These are phyloP conservation scores for Trichosporon ovoides DNA, from an alignment of 1,284 basidiomycete genomes.

Conservation along the genomic window DNA sequence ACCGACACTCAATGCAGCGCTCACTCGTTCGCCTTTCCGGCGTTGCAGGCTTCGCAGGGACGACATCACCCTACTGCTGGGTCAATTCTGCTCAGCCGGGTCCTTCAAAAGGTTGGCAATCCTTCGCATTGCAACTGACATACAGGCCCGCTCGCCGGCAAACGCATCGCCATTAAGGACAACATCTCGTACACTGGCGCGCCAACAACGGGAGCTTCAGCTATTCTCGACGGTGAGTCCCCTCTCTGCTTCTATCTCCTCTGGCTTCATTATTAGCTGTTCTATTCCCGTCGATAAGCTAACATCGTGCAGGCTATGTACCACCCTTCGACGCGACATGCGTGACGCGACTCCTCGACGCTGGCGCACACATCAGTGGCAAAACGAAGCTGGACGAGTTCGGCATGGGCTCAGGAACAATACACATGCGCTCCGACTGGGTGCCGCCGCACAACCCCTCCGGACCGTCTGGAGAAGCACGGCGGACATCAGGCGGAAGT, in stretches of 20 bases:
- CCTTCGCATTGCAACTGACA: not conserved
- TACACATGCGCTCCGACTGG: slow-evolving; percentile 26
- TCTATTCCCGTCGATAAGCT: not conserved
- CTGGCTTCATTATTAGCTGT: no score
- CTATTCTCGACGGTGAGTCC: slow-evolving; percentile 60
- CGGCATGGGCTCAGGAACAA: slow-evolving; percentile 70
- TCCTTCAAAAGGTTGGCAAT: slow-evolving; percentile 18
- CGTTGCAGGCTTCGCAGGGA: not conserved
- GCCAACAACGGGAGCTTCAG: slow-evolving; percentile 73
- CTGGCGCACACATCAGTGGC: slow-evolving; percentile 70
- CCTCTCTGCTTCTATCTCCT: slow-evolving; percentile 3
- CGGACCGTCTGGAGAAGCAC: slow-evolving; percentile 38
- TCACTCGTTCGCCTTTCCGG: slow-evolving; percentile 4
- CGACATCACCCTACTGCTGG: slow-evolving; percentile 35
- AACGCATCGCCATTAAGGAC: slow-evolving; percentile 68
- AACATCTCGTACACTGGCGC: slow-evolving; percentile 68
- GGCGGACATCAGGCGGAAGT: slow-evolving; percentile 61
- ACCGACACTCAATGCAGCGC: not conserved
- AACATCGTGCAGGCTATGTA: slow-evolving; percentile 57
- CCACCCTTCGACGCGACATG: slow-evolving; percentile 87
- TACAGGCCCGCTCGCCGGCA: slow-evolving; percentile 30
- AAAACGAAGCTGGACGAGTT: slow-evolving; percentile 98
- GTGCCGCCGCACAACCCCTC: slow-evolving; percentile 68
- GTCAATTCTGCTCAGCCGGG: slow-evolving; percentile 17
- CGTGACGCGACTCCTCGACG: slow-evolving; percentile 59